Conservation (phyloP, 192 early-diverging fungal genomes). For the Rhizoclosmatium sp. region DNA sequence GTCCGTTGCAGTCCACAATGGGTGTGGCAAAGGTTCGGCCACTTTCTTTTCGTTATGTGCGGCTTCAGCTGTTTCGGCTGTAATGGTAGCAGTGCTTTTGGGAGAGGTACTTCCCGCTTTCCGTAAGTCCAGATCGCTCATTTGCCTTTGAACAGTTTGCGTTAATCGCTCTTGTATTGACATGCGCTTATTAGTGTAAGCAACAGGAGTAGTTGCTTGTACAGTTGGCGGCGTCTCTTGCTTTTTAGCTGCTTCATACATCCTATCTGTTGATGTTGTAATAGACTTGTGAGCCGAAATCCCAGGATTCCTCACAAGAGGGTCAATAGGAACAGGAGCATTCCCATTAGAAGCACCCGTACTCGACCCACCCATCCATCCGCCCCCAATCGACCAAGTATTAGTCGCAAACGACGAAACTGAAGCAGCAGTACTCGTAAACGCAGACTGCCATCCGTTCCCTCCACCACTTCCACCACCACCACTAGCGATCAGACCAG, state of each 20-base stretch:
- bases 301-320: background rate
- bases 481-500: background rate
- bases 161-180: constrained; percentile 19
- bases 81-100: too few species aligned
- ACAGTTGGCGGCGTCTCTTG: background rate
- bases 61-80: too few species aligned
- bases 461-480: background rate
- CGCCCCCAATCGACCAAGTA: constrained; percentile 5
- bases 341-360: background rate
- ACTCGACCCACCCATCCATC: constrained; percentile 5
- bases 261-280: background rate
- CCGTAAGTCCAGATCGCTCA: constrained; percentile 29
- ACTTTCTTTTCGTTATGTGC: too few species aligned
- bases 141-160: constrained; percentile 23
- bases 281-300: too few species aligned
- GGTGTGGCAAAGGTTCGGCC: constrained; percentile 7
- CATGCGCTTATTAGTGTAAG: background rate
- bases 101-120: too few species aligned
- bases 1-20: constrained; percentile 13
- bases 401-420: constrained; percentile 9
- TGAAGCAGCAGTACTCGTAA: constrained; percentile 19
- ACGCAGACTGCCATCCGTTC: constrained; percentile 9
- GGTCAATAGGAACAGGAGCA: constrained; percentile 7
- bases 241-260: background rate
- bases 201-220: background rate